Base-by-base conservation (phyloP, 2,329 filamentous ascomycete genomes). In the Aspergillus sp. region DNA sequence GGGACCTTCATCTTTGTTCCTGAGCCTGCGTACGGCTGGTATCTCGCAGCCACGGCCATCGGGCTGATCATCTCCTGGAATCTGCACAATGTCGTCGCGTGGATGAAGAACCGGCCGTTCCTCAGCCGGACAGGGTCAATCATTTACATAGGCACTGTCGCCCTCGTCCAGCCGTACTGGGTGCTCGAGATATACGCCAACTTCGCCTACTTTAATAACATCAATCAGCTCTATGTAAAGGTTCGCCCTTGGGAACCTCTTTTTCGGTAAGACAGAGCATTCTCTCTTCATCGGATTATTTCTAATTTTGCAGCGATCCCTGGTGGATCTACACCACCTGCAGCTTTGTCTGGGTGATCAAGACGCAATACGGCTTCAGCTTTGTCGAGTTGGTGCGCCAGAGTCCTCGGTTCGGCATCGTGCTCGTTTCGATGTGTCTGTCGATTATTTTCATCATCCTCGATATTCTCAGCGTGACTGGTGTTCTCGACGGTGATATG, bases 101-200 rank as follows among this genome's bases (percentile, higher is more conserved):
- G 81, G 82, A 75, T 85, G 62, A 85, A 85, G 62, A 81, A 78
- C 49, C 75, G 73, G 42, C 81, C 81, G 0, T 83, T 83, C 52
- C 65, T 83, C 6, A 69, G 69, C 2, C 69, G 63, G 28, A 63
- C 67, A 6, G 71, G 73, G 27, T 80, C 74, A 38, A 56, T 67
- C 8, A 60, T 82, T 43, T 85, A 83, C 55, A 79, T 85, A 39
- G 66, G 68, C 36, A 82, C 77, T 0, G 71, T 85, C 34, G 64
- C 79, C 8, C 64, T 82, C 2, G 79, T 71, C 9, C 78, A 82
- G 49, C 79, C 80, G 0, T 84, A 83, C 53, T 85, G 82, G 80
- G 58, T 83, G 4, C 58, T 83, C 1, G 82, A 85, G 58, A 82
- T 84, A 9, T 80, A 79, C 45, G 79, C 80, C 34, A 84, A 83